These are phyloP conservation scores for Neonectria neomacrospora DNA, from an alignment of 2,329 filamentous ascomycete species.

Conservation along the genomic window DNA sequence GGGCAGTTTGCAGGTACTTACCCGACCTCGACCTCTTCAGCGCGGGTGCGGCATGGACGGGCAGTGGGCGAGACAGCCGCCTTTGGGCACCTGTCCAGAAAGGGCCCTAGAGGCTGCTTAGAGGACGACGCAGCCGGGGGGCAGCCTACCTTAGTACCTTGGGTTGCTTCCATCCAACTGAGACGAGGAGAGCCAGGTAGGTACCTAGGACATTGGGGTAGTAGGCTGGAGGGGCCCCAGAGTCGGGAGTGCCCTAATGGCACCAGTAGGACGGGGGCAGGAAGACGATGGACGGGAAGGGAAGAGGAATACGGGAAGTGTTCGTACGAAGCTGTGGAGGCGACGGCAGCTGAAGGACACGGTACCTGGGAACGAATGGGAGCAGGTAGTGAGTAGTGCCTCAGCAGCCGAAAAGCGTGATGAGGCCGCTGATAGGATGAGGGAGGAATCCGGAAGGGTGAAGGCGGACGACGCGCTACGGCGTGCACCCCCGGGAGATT, in stretches of 20 bases:
- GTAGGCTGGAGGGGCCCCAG: constrained; percentile 1
- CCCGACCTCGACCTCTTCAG: constrained; percentile 9
- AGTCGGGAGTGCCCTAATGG: neutral
- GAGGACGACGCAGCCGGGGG: constrained; percentile 12
- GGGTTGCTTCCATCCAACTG: neutral
- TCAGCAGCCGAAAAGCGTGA: constrained; percentile 13
- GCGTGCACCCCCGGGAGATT: constrained; percentile 14
- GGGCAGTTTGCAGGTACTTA: constrained; percentile 17
- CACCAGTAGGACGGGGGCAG: neutral
- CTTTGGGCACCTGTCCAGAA: constrained; percentile 14
- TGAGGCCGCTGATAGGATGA: constrained; percentile 22
- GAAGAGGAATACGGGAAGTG: neutral
- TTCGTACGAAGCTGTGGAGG: neutral
- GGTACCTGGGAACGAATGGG: neutral
- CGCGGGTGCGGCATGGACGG: constrained; percentile 21
- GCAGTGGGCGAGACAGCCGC: constrained; percentile 21
- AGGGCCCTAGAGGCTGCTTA: neutral
- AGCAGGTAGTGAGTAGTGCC: neutral
- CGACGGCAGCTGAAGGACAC: neutral
- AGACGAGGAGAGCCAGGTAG: constrained; percentile 2
- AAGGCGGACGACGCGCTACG: constrained; percentile 16
- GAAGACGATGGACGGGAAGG: neutral
- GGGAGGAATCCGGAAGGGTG: constrained; percentile 21
- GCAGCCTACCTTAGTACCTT: constrained; percentile 4
- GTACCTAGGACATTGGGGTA: constrained; percentile 24